phyloP scores from a whole-genome alignment of 768 basidiomycete genomes.

The Kwoniella shandongensis region DNA sequence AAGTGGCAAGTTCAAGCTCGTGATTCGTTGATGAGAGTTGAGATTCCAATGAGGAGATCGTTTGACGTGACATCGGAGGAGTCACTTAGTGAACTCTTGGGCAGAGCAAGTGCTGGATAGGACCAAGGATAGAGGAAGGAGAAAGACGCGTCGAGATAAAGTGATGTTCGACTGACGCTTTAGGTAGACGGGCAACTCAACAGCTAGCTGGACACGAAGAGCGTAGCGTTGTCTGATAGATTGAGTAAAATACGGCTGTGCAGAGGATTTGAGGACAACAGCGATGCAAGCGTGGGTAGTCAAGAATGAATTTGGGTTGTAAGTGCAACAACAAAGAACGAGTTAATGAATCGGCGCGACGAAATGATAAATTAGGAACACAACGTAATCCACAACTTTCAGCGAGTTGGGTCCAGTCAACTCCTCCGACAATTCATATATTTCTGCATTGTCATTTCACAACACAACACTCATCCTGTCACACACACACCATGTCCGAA shows the following conservation, averaged over 20 bases:
- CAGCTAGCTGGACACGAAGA: too few species aligned
- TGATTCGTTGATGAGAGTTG: conserved; percentile 10
- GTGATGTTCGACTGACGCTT: too few species aligned
- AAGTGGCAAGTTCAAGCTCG: conserved; percentile 41
- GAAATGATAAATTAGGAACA: not conserved
- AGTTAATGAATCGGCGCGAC: not conserved
- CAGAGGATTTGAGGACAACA: too few species aligned
- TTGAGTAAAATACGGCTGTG: too few species aligned
- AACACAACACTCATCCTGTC: not conserved
- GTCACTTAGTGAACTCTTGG: too few species aligned
- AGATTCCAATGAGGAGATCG: conserved; percentile 6
- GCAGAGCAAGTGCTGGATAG: too few species aligned
- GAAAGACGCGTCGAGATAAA: not conserved
- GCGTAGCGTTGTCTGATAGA: too few species aligned
- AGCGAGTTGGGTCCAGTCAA: not conserved
- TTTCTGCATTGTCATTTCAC: not conserved
- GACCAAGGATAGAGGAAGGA: not conserved
- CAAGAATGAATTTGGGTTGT: too few species aligned
- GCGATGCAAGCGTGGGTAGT: too few species aligned
- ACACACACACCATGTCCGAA: conserved; percentile 12
- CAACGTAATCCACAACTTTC: conserved; percentile 1
- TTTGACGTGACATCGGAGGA: conserved; percentile 19
- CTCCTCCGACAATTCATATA: not conserved
- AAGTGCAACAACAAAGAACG: not conserved
- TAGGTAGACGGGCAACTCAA: too few species aligned